These are phyloP conservation scores for Irpex sp. DNA, from an alignment of 1,284 basidiomycete genomes.

Conservation along the genomic window DNA sequence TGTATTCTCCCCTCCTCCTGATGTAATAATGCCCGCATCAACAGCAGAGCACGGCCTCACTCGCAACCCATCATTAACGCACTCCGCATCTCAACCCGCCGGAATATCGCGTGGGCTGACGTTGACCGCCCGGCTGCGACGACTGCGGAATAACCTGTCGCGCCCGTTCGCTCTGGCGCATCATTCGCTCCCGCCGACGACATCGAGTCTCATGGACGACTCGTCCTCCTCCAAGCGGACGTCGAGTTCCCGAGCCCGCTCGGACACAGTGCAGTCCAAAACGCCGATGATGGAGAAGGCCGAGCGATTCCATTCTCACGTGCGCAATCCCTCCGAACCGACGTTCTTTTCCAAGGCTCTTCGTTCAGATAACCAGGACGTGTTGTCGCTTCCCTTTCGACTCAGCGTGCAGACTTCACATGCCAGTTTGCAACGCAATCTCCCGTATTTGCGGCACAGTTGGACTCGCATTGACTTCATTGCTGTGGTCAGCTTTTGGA, in stretches of 20 bases:
- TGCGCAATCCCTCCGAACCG: conserved; percentile 33
- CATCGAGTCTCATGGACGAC: background rate
- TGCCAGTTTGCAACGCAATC: conserved; percentile 53
- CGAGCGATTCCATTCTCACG: conserved; percentile 22
- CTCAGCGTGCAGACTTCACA: conserved; percentile 55
- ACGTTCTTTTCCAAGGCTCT: conserved; percentile 48
- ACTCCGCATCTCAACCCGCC: conserved; percentile 33
- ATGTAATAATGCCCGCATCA: conserved; percentile 26
- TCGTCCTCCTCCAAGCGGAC: conserved; percentile 9
- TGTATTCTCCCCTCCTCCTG: conserved; percentile 33
- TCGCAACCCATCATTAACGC: conserved; percentile 30
- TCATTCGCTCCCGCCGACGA: conserved; percentile 15
- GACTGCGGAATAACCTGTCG: conserved; percentile 34
- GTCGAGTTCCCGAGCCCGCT: conserved; percentile 20
- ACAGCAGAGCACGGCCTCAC: conserved; percentile 19
- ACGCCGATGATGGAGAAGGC: conserved; percentile 32
- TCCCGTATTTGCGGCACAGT: conserved; percentile 89
- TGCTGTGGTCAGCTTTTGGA: conserved; percentile 82
- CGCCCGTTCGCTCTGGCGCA: conserved; percentile 42
- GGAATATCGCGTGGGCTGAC: conserved; percentile 18
- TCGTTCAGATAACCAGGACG: conserved; percentile 43
- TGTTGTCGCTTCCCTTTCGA: conserved; percentile 62
- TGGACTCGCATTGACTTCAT: conserved; percentile 93
- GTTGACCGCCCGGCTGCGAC: conserved; percentile 29
- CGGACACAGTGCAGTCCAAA: conserved; percentile 29